Conservation (phyloP, 306 rosid genomes). For the Cicer pinnatifidum region DNA sequence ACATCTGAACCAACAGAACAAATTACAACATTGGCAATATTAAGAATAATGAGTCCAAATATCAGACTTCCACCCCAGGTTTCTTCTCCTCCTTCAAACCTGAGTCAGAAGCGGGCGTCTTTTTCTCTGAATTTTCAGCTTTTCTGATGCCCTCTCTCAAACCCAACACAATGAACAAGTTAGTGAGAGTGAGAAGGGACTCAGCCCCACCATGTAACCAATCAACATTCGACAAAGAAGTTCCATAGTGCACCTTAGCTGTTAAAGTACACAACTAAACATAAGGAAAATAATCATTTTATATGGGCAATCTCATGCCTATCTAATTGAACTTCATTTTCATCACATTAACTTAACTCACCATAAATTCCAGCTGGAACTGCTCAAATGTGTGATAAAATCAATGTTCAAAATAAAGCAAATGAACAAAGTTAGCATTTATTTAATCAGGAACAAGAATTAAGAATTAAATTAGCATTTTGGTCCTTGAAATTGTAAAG, state of each 20-base stretch:
- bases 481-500: no score
- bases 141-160: slow-evolving; percentile 74
- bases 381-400: slow-evolving; percentile 42
- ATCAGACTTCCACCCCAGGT: slow-evolving; percentile 15
- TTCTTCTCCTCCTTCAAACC: slow-evolving; percentile 49
- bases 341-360: slow-evolving; percentile 43
- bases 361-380: slow-evolving; percentile 99
- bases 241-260: slow-evolving; percentile 90
- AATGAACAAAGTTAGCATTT: slow-evolving; percentile 13
- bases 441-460: background rate
- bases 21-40: background rate
- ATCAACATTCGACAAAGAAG: slow-evolving; percentile 92
- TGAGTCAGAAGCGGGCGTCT: slow-evolving; percentile 41
- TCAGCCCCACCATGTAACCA: slow-evolving; percentile 98
- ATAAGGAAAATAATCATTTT: slow-evolving; percentile 34
- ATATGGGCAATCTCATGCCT: background rate
- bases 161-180: slow-evolving; percentile 84
- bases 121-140: slow-evolving; percentile 47
- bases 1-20: background rate
- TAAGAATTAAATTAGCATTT: no score
- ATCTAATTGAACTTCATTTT: background rate
- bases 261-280: slow-evolving; percentile 36
- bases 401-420: slow-evolving; percentile 39
- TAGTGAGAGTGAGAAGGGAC: slow-evolving; percentile 85
- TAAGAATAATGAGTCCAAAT: slow-evolving; percentile 27